Conservation (phyloP, 78 protist species). For the Mastigamoeba balamuthi region DNA sequence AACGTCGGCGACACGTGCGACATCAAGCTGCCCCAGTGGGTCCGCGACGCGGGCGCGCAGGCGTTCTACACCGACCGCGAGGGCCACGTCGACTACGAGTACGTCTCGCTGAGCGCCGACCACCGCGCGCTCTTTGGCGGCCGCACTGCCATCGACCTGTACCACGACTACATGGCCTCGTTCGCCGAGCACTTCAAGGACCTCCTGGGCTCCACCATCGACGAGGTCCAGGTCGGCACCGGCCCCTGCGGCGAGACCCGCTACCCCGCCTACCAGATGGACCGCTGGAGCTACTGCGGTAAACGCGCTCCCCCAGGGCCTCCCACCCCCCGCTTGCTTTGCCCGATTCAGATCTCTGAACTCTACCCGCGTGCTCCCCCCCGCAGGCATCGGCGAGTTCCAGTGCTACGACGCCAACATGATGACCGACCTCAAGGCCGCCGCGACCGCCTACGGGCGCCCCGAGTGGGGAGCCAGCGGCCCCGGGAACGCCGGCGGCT, state of each 20-base stretch:
- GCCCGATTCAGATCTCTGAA: no score
- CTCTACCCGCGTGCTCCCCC: no score
- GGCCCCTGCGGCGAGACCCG: constrained; percentile 88
- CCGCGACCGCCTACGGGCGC: constrained; percentile 37
- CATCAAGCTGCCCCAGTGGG: constrained; percentile 53
- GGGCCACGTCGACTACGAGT: constrained; percentile 63
- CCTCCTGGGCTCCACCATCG: constrained; percentile 8
- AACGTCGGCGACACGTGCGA: constrained; percentile 66
- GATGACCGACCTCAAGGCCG: constrained; percentile 22
- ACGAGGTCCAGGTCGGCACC: constrained; percentile 69
- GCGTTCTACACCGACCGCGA: constrained; percentile 57
- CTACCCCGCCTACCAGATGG: constrained; percentile 76
- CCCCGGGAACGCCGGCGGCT: constrained; percentile 68
- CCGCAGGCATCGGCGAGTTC: constrained; percentile 85
- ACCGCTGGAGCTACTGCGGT: constrained; percentile 71
- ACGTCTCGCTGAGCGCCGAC: constrained; percentile 65
- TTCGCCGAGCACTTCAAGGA: constrained; percentile 8
- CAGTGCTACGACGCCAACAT: constrained; percentile 71
- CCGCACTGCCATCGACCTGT: constrained; percentile 61
- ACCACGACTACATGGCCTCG: constrained; percentile 55
- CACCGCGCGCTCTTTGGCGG: constrained; percentile 36
- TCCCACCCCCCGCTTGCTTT: no score
- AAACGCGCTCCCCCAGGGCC: no score
- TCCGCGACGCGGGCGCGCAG: constrained; percentile 28
- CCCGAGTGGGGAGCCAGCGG: constrained; percentile 61